Evolutionary conservation across 2,329 filamentous ascomycete genomes (phyloP), one percentile per base, ranked within the genome.

Genomic region (Phyllosticta ampelicida): DNA sequence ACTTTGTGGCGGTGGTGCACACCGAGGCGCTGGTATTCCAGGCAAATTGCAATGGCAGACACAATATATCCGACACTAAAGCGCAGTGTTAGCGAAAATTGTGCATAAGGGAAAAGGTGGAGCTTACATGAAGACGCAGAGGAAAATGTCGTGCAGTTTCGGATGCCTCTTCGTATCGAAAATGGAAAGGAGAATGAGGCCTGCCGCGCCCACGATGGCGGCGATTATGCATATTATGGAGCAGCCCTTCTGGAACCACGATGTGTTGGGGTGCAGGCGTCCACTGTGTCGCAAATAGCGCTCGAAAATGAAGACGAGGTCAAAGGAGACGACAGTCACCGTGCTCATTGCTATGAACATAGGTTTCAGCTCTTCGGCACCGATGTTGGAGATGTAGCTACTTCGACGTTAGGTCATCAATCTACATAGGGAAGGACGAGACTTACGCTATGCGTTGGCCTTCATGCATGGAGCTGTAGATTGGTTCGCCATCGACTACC

Each of bases 1-100:
- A 94, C 75, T 72, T 92, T 82, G 61, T 90, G 76, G 62, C 86
- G 86, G 76, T 91, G 89, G 69, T 86, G 86, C 56, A 86, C 84
- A 23, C 90, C 90, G 1, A 97, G 80, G 2, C 89, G 85, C 67
- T 94, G 86, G 71, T 95, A 96, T 71, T 96, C 90, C 75, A 83
- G 85, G 76, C 91, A 96, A 63, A 92, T 87, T 72, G 91, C 92
- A 64, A 96, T 80, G 58, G 92, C 91, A 4, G 86, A 89, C 57
- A 96, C 69, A 56, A 96, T 77, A 71, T 95, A 97, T 30, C 90
- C 94, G 13, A 73, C 84, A 54, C 68, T 73, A 5, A 44, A 3
- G 52, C 5, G 21, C 8, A 44, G 8, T 8, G 29, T 59, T 55
- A 28, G 56, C 10, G 16, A n/a, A n/a, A 3, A n/a, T n/a, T 1